These are phyloP conservation scores for Cercospora janseana DNA, from an alignment of 2,329 filamentous ascomycete species.

Conservation along the genomic window DNA sequence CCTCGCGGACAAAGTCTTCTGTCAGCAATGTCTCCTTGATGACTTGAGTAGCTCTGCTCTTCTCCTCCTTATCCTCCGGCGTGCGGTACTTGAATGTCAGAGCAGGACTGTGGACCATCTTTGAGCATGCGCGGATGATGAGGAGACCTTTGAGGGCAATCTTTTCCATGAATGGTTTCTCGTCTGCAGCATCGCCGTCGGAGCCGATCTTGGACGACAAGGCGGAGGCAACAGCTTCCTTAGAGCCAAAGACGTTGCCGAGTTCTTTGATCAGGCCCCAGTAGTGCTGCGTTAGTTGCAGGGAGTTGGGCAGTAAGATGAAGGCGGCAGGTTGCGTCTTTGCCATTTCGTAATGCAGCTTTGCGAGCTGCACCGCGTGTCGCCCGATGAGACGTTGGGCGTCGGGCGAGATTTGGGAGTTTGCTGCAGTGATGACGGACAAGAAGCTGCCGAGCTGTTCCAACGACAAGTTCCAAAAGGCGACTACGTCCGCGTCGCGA, in stretches of 20 bases:
- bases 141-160: slow-evolving; percentile 80
- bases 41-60: slow-evolving; percentile 64
- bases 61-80: slow-evolving; percentile 71
- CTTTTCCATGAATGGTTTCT: slow-evolving; percentile 59
- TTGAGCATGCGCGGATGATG: slow-evolving; percentile 76
- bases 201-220: slow-evolving; percentile 45
- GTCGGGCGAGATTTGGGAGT: slow-evolving; percentile 12
- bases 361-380: slow-evolving; percentile 85
- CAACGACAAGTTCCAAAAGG: slow-evolving; percentile 78
- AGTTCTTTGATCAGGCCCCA: slow-evolving; percentile 79
- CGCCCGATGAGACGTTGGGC: slow-evolving; percentile 63
- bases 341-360: slow-evolving; percentile 86
- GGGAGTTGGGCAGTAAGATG: slow-evolving; percentile 73
- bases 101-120: slow-evolving; percentile 76
- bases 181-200: slow-evolving; percentile 46
- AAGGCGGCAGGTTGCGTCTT: slow-evolving; percentile 78
- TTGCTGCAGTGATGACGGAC: slow-evolving; percentile 40
- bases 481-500: slow-evolving; percentile 68
- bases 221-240: slow-evolving; percentile 37
- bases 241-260: slow-evolving; percentile 68
- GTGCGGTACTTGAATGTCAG: slow-evolving; percentile 83
- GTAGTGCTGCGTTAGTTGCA: slow-evolving; percentile 75
- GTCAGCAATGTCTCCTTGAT: slow-evolving; percentile 75
- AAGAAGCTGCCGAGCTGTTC: slow-evolving; percentile 76
- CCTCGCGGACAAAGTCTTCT: slow-evolving; percentile 71